Conservation (phyloP, 2,329 filamentous ascomycete species). For the Fusarium albidum region DNA sequence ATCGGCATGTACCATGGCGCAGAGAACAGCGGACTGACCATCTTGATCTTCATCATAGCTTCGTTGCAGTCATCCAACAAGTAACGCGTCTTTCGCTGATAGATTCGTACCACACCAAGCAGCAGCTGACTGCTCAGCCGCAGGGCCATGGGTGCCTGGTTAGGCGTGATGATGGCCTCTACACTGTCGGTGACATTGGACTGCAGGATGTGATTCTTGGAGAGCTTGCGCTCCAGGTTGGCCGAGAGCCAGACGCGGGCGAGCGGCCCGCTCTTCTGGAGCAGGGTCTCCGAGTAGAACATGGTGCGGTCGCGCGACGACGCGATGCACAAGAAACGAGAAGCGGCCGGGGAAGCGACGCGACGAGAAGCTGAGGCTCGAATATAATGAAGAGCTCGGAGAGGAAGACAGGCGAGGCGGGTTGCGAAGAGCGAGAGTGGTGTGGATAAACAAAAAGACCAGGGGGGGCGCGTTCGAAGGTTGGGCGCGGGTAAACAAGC, state of each 20-base stretch:
- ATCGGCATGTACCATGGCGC: background rate
- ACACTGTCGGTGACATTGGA: conserved; percentile 96
- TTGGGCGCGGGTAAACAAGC: conserved; percentile 45
- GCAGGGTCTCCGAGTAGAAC: conserved; percentile 97
- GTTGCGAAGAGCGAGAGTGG: conserved; percentile 32
- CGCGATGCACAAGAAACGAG: conserved; percentile 41
- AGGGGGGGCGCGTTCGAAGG: conserved; percentile 40
- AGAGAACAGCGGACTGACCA: conserved; percentile 66
- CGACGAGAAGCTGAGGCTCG: conserved; percentile 15
- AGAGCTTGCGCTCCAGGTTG: conserved; percentile 97
- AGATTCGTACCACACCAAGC: conserved; percentile 95
- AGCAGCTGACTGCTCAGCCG: conserved; percentile 93
- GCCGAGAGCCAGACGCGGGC: conserved; percentile 98
- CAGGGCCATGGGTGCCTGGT: conserved; percentile 92
- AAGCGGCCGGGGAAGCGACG: conserved; percentile 13
- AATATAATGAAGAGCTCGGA: conserved; percentile 20
- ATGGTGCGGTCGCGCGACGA: conserved; percentile 62
- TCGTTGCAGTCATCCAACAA: conserved; percentile 97
- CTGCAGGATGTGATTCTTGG: conserved; percentile 94
- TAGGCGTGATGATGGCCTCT: conserved; percentile 90
- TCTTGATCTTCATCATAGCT: conserved; percentile 96
- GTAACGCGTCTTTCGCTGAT: conserved; percentile 96
- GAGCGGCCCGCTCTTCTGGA: conserved; percentile 96
- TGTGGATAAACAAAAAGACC: conserved; percentile 43
- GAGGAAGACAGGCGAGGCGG: conserved; percentile 18